Percentiles rank a stretch among this genome's conserved stretches.
These are phyloP conservation scores for Prunus yedoensis DNA, from an alignment of 331 rosid species.

Conservation along the genomic window DNA sequence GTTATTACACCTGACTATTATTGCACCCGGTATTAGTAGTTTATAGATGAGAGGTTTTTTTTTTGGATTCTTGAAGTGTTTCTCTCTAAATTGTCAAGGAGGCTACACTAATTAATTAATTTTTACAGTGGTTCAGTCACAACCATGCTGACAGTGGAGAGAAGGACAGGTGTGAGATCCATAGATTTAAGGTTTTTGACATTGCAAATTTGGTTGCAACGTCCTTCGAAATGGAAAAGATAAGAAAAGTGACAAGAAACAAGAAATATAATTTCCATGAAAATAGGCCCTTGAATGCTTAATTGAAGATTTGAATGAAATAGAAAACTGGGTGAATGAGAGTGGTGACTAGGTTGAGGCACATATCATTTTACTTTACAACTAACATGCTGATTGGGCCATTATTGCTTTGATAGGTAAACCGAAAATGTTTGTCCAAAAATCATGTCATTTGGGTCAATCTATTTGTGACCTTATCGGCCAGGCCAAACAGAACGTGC, in stretches of 20 bases:
- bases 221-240: too few species aligned
- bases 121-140: too few species aligned
- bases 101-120: too few species aligned
- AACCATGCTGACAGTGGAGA: not conserved
- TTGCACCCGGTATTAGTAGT: too few species aligned
- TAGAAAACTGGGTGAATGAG: not conserved
- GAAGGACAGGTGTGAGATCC: not conserved
- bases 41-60: too few species aligned
- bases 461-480: not conserved
- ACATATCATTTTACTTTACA: not conserved
- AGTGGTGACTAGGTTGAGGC: not conserved
- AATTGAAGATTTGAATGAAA: not conserved
- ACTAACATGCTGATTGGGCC: not conserved
- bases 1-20: too few species aligned
- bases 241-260: too few species aligned
- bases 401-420: not conserved
- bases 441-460: not conserved
- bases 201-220: not conserved
- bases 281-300: not conserved
- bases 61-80: too few species aligned
- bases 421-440: not conserved
- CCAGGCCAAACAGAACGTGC: too few species aligned
- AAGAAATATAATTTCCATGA: too few species aligned
- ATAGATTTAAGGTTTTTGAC: not conserved
- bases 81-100: too few species aligned